Percentiles rank a stretch among this genome's conserved stretches.
phyloP scores from a whole-genome alignment of 2,329 filamentous ascomycete species.

The Aspergillus texensis region DNA sequence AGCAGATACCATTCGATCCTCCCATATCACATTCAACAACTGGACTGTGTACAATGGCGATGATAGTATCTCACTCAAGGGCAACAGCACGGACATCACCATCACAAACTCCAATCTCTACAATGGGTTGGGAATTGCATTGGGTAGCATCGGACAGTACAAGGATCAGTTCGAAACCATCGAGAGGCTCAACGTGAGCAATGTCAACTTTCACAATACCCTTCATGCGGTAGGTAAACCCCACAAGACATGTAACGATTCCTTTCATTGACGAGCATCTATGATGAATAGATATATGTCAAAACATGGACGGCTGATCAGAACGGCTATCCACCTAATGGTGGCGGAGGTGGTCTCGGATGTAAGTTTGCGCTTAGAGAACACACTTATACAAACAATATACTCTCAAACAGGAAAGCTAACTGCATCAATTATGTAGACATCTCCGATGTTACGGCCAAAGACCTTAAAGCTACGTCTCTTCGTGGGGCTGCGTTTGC shows the following conservation, averaged over 20 bases:
- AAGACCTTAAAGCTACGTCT: conserved; percentile 34
- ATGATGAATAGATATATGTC: conserved; percentile 44
- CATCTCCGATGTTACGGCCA: conserved; percentile 40
- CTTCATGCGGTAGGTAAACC: conserved; percentile 40
- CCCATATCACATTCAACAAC: conserved; percentile 54
- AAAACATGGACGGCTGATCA: conserved; percentile 62
- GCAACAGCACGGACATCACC: conserved; percentile 58
- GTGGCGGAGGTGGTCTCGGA: conserved; percentile 59
- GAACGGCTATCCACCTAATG: conserved; percentile 58
- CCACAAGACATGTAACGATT: background rate
- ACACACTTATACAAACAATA: background rate
- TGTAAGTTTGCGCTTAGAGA: conserved; percentile 42
- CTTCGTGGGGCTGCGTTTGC: conserved; percentile 35
- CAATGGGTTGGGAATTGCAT: conserved; percentile 56
- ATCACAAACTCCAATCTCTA: conserved; percentile 55
- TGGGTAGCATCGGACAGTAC: conserved; percentile 62
- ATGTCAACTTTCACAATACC: conserved; percentile 52
- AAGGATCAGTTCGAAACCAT: conserved; percentile 52
- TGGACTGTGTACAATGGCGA: conserved; percentile 58
- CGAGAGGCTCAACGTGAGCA: conserved; percentile 52
- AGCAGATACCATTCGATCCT: conserved; percentile 57
- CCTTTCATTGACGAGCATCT: background rate
- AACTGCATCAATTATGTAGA: conserved; percentile 14
- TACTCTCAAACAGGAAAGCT: background rate
- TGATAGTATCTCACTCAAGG: conserved; percentile 58